Conservation (phyloP, 2,329 filamentous ascomycete species). For the Venturia asperata region DNA sequence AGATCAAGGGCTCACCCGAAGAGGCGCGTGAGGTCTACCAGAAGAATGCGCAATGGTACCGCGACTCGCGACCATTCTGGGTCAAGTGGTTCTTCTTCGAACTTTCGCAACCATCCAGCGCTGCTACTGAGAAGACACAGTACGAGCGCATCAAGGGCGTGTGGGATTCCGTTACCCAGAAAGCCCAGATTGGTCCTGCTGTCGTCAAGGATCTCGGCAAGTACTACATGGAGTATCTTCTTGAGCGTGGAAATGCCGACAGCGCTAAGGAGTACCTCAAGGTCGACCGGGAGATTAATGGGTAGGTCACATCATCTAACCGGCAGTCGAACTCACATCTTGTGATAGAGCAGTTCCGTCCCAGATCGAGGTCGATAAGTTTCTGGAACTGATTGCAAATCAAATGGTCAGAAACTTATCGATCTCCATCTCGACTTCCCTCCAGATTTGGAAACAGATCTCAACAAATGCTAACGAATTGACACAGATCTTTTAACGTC, state of each 20-base stretch:
- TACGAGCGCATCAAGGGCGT: constrained; percentile 73
- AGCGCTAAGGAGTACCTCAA: constrained; percentile 79
- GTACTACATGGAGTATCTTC: constrained; percentile 74
- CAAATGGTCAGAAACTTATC: background rate
- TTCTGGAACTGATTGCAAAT: background rate
- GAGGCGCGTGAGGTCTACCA: constrained; percentile 79
- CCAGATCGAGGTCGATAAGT: background rate
- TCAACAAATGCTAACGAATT: background rate
- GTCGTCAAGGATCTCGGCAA: constrained; percentile 69
- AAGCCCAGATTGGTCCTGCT: constrained; percentile 60
- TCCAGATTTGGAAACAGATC: background rate
- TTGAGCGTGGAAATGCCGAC: constrained; percentile 73
- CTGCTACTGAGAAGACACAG: constrained; percentile 56
- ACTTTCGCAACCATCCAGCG: constrained; percentile 62
- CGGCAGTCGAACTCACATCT: background rate
- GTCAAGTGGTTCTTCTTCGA: constrained; percentile 83
- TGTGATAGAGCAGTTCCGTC: too few species aligned
- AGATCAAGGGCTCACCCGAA: constrained; percentile 69
- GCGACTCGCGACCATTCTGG: constrained; percentile 86
- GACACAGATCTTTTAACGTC: background rate
- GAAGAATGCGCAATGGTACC: constrained; percentile 75
- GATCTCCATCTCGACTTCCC: background rate
- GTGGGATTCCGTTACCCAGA: constrained; percentile 64
- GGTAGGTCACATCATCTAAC: constrained; percentile 35
- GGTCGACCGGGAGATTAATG: constrained; percentile 81